Evolutionary conservation across 768 basidiomycete genomes (phyloP), one percentile per base, ranked within the genome.

Genomic region (Gyrodon lividus): DNA sequence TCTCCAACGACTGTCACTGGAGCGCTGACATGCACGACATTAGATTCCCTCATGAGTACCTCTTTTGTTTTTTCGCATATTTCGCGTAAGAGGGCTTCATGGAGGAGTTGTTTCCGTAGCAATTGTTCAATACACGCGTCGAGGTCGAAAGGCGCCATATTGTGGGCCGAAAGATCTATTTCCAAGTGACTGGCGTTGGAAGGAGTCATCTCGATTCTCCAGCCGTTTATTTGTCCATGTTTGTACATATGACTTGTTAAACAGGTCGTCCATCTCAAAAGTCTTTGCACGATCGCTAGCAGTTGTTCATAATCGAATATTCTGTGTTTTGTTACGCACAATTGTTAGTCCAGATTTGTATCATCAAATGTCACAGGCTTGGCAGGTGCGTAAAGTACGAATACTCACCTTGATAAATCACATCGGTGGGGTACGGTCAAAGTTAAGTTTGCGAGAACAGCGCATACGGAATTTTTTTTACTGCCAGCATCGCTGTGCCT

Each of bases 61-160:
- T 99, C 97, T 68, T 98, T 99, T 14, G 96, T 97, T 74, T 98
- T 98, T 66, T 97, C 96, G 78, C 97, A 98, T 81, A 99, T 98
- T 77, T 99, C 96, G 45, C 94, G 87, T 39, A 99, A 71, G 23
- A 98, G 78, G 2, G 92, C 89, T 73, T 98, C 96, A 61, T 95
- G 95, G 5, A 99, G 77, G 13, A 99, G 84, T 58, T 97, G 94
- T 74, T 97, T 97, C 46, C 86, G 80, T 30, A 92, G 81, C 49
- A 96, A 77, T 63, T 94, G 90, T 62, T 88, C 76, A 65, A 98
- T 98, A 71, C 94, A 98, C 55, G 91, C 92, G 77, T 98, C 94
- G 67, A 98, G 86, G 78, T 98, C 92, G 78, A 98, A 96, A 65
- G 90, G 79, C 17, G 67, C 64, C 67, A 68, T 68, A 42, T 51